phyloP scores from a whole-genome alignment of 345 rosid species.

The Arabidopsis suecica region DNA sequence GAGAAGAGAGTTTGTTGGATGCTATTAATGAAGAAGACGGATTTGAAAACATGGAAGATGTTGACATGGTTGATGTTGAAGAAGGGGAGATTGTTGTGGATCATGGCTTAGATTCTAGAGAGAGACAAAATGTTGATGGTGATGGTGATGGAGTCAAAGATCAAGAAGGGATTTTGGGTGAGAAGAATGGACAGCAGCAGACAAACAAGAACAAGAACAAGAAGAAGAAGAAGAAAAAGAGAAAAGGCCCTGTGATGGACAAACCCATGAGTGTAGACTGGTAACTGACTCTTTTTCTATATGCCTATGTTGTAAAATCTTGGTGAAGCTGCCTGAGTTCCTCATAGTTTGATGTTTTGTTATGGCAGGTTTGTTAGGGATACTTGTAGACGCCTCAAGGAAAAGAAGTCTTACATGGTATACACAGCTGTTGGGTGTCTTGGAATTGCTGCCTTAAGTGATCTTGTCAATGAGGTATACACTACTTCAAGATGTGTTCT shows the following conservation, averaged over 20 bases:
- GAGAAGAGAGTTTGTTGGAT: slow-evolving; percentile 59
- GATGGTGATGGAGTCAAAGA: slow-evolving; percentile 35
- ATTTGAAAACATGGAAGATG: slow-evolving; percentile 58
- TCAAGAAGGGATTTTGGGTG: slow-evolving; percentile 45
- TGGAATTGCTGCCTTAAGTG: slow-evolving; percentile 74
- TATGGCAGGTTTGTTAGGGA: slow-evolving; percentile 80
- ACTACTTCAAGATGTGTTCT: slow-evolving; percentile 17
- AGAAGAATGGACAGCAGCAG: slow-evolving; percentile 44
- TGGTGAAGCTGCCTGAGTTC: background rate
- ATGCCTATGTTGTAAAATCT: background rate
- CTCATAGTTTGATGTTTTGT: slow-evolving; percentile 11
- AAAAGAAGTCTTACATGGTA: slow-evolving; percentile 93
- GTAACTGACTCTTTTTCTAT: slow-evolving; percentile 35
- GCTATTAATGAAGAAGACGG: slow-evolving; percentile 57
- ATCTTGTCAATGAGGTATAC: slow-evolving; percentile 78
- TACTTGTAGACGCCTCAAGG: slow-evolving; percentile 79
- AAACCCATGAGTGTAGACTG: slow-evolving; percentile 64
- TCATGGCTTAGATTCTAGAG: slow-evolving; percentile 35
- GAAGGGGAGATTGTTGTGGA: slow-evolving; percentile 81
- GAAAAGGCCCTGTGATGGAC: slow-evolving; percentile 46
- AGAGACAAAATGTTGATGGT: slow-evolving; percentile 18
- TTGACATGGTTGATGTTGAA: slow-evolving; percentile 84
- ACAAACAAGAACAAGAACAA: slow-evolving; percentile 55
- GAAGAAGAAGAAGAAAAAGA: slow-evolving; percentile 58
- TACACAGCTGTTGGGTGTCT: slow-evolving; percentile 88